Conservation (phyloP, 495 filamentous ascomycete genomes). For the Xylaria sp. region DNA sequence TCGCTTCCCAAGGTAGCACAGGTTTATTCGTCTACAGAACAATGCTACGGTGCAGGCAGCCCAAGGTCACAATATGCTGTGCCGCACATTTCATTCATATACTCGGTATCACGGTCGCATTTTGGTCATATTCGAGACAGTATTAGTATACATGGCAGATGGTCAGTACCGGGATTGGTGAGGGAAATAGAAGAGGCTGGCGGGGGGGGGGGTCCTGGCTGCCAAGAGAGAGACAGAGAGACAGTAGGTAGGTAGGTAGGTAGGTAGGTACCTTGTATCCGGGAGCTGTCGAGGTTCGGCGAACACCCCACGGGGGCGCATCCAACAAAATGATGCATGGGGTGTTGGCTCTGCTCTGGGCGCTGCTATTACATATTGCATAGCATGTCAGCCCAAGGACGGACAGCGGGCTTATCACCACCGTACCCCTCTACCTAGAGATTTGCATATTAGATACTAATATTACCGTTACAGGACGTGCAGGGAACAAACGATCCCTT, state of each 20-base stretch:
- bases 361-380: slow-evolving; percentile 16
- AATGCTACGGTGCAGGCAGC: slow-evolving; percentile 22
- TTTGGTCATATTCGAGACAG: neutral
- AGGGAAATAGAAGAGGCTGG: slow-evolving; percentile 16
- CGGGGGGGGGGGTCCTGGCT: neutral
- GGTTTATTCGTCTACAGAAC: slow-evolving; percentile 7
- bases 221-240: slow-evolving; percentile 5
- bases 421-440: neutral
- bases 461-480: slow-evolving; percentile 7
- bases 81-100: neutral
- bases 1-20: slow-evolving; percentile 14
- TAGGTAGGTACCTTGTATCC: no score
- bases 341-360: neutral
- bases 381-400: slow-evolving; percentile 22
- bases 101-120: slow-evolving; percentile 17
- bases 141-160: neutral
- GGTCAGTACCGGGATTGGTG: neutral
- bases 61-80: slow-evolving; percentile 9
- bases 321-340: neutral
- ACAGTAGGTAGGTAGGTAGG: no score
- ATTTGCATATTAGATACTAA: no score
- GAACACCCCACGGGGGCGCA: slow-evolving; percentile 14
- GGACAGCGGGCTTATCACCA: neutral
- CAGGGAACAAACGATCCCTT: neutral
- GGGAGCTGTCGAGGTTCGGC: slow-evolving; percentile 3